Percentiles rank a stretch among this genome's conserved stretches.
Conservation (phyloP, 106 monocot genomes). For the Ottelia alismoides region DNA sequence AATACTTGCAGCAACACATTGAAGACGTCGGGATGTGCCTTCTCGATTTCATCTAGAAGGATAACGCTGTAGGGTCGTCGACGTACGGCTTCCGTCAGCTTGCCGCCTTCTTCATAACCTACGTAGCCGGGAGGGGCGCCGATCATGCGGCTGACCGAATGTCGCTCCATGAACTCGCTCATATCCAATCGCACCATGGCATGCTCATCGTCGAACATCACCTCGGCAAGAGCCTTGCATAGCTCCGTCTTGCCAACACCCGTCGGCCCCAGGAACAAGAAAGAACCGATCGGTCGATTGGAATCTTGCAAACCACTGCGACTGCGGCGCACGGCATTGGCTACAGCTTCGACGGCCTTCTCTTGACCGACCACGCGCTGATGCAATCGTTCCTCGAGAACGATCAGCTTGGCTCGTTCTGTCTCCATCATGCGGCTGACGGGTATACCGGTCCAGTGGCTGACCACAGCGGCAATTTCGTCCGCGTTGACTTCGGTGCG, state of each 20-base stretch:
- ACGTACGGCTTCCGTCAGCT: slow-evolving; percentile 41
- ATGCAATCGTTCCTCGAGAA: slow-evolving; percentile 54
- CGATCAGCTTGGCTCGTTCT: slow-evolving; percentile 56
- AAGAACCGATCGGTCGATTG: slow-evolving; percentile 17
- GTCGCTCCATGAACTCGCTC: too few relatives aligned
- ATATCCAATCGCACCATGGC: slow-evolving; percentile 41
- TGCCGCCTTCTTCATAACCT: slow-evolving; percentile 48
- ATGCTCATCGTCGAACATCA: slow-evolving; percentile 61
- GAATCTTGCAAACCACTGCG: slow-evolving; percentile 53
- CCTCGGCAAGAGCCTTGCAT: slow-evolving; percentile 70
- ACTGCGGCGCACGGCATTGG: slow-evolving; percentile 73
- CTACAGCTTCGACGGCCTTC: slow-evolving; percentile 60
- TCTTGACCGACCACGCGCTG: slow-evolving; percentile 66
- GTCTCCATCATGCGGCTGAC: slow-evolving; percentile 70
- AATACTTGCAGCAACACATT: slow-evolving; percentile 38
- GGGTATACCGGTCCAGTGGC: slow-evolving; percentile 71
- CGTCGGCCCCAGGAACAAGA: background rate
- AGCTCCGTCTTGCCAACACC: too few relatives aligned
- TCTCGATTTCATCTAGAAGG: too few relatives aligned
- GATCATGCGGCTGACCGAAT: slow-evolving; percentile 55
- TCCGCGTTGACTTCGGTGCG: too few relatives aligned
- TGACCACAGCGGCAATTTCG: slow-evolving; percentile 35
- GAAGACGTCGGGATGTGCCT: slow-evolving; percentile 2
- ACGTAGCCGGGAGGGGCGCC: slow-evolving; percentile 61
- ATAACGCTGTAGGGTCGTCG: slow-evolving; percentile 40